Base-by-base conservation (phyloP, 225 moss, liverwort and hornwort genomes). In the Antitrichia curtipendula region DNA sequence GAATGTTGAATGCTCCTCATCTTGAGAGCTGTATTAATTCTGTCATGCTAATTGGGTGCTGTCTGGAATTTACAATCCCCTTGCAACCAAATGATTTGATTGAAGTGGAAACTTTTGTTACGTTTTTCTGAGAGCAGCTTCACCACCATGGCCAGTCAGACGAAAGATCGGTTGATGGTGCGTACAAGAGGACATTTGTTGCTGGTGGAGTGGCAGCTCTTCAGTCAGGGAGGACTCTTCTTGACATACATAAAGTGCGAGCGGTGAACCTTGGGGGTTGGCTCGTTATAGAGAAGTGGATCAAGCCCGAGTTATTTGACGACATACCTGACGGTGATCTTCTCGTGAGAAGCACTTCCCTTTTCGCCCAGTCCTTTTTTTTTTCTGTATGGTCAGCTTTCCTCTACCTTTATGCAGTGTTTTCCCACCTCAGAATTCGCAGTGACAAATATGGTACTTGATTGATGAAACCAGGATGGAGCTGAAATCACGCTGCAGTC, bases 241-340 rank as follows among this genome's bases (percentile, higher is more conserved):
- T 90, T 7, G 88, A 69, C 52, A 40, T 56, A 52, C 66, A 50
- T 5, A 91, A 88, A 90, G 91, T 93, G 83, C 88, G 90, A 57
- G 93, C 89, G 45, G 91, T 93, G 84, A 93, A 90, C 68, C 88
- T 93, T 6, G 93, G 91, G 16, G 91, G 91, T 19, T 93, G 93
- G 93, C 90, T 93, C 38, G 90, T 93, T 19, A 90, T 91, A 29
- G 91, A 93, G 77, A 93, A 93, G 81, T 93, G 93, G 93, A 93
- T 93, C 53, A 87, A 93, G 88, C 91, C 93, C 21, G 87, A 91
- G 72, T 54, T 93, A 17, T 93, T 93, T 81, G 91, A 89, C 83
- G 65, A 24, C 86, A 91, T 93, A 21, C 91, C 91, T 63, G 91
- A 93, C n/a, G 89, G 91, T 61, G 91, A 93, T 53, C 93, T 93